Base-by-base conservation (phyloP, 768 basidiomycete species). In the Mycena kentingensis region DNA sequence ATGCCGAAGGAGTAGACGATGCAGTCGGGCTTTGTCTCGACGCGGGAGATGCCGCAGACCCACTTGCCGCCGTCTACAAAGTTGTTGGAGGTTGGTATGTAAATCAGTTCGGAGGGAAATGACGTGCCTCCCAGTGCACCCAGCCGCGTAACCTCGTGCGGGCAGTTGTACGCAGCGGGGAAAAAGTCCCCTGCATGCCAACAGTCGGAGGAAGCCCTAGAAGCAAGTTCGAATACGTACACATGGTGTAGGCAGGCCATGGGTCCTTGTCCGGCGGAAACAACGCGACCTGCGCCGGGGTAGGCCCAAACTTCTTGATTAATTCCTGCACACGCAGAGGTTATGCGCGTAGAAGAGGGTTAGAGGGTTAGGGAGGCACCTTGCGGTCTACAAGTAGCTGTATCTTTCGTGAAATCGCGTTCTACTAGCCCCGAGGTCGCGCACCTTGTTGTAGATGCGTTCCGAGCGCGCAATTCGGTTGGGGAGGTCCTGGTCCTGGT, bases 1-100 rank as follows among this genome's bases (percentile, higher is more conserved):
- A 84, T 78, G 44, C 71, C 85, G 41, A 86, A 76, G 2, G 83
- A 81, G 57, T 87, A 87, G 45, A 87, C 68, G 34, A 84, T 66
- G 62, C 84, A 86, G 46, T 80, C 71, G 24, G 67, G 67, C 64
- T 85, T 84, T 36, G 76, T 68, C 45, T 71, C 69, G 11, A 87
- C 67, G 5, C 79, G 73, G 16, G 81, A 79, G 26, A 87, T 62
- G 4, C 86, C 86, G 60, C 85, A 87, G 13, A 83, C 73, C 81
- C 82, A 87, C 67, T 53, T 44, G 2, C 15, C 8, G 41, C 6
- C 31, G 29, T 15, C 26, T 7, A 46, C 25, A 31, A 46, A 8
- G 44, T 18, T 11, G 41, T 12, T 37, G 36, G n/a, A n/a, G n/a
- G n/a, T n/a, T n/a, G n/a, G n/a, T n/a, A n/a, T 10, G 32, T 34